Conservation (phyloP, 2,329 filamentous ascomycete genomes). For the Colletotrichum sp. region DNA sequence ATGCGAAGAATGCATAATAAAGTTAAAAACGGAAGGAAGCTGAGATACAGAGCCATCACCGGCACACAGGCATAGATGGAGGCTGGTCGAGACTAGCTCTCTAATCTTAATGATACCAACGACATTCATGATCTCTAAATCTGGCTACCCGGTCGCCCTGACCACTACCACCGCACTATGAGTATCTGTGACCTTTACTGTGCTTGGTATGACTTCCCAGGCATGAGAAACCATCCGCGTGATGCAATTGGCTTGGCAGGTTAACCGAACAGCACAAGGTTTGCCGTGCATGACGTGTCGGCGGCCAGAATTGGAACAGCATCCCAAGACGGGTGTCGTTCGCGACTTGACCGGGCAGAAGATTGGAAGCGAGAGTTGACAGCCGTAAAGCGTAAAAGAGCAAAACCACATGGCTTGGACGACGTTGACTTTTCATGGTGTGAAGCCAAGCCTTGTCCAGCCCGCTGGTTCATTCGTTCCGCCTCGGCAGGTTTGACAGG, state of each 20-base stretch:
- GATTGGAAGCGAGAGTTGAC: not conserved
- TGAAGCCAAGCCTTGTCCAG: not conserved
- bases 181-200: not conserved
- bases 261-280: not conserved
- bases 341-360: not conserved
- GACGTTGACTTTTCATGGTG: not conserved
- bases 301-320: not conserved
- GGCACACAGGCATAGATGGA: constrained; percentile 1
- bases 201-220: not conserved
- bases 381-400: not conserved
- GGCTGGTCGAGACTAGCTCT: not conserved
- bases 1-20: not conserved
- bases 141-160: not conserved
- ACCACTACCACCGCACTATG: not conserved
- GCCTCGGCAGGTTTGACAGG: not conserved
- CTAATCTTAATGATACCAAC: constrained; percentile 13
- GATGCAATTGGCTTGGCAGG: not conserved
- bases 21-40: not conserved
- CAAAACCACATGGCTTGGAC: not conserved
- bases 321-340: not conserved
- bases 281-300: not conserved
- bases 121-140: not conserved
- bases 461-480: not conserved
- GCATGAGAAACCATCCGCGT: not conserved
- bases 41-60: not conserved